Conservation (phyloP, 1,284 basidiomycete genomes). For the Apiotrichum sp. region DNA sequence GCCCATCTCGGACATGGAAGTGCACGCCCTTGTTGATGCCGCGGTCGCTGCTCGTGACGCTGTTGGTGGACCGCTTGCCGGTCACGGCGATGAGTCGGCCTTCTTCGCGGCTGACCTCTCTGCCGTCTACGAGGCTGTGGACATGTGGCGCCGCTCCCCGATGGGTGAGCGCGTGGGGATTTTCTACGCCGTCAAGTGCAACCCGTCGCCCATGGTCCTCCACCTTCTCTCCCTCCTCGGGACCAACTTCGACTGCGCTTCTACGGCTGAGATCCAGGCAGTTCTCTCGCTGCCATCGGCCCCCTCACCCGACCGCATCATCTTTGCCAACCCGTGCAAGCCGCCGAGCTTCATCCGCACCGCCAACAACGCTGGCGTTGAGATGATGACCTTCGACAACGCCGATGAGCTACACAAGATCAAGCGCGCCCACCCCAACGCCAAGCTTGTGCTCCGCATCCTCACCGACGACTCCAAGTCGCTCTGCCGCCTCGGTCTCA, state of each 20-base stretch:
- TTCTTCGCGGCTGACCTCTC: slow-evolving; percentile 95
- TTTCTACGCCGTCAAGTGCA: slow-evolving; percentile 96
- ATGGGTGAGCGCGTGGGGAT: slow-evolving; percentile 71
- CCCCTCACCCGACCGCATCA: slow-evolving; percentile 59
- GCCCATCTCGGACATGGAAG: slow-evolving; percentile 24
- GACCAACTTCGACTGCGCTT: slow-evolving; percentile 97
- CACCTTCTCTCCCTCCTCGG: slow-evolving; percentile 84
- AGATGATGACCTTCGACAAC: slow-evolving; percentile 98
- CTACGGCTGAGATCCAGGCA: slow-evolving; percentile 82
- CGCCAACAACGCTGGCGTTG: slow-evolving; percentile 70
- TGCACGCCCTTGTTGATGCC: slow-evolving; percentile 35
- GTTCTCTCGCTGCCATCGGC: slow-evolving; percentile 66
- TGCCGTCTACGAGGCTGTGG: slow-evolving; percentile 77
- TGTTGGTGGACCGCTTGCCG: slow-evolving; percentile 13
- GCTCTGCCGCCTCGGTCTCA: slow-evolving; percentile 86
- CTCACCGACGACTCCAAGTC: slow-evolving; percentile 95
- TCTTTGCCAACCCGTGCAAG: slow-evolving; percentile 99
- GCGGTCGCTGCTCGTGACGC: slow-evolving; percentile 23
- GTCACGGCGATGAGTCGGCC: slow-evolving; percentile 62
- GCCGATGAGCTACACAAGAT: slow-evolving; percentile 96
- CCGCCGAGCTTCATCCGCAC: slow-evolving; percentile 86
- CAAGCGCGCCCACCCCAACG: slow-evolving; percentile 69
- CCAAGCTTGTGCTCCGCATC: slow-evolving; percentile 88
- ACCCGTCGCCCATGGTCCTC: slow-evolving; percentile 91
- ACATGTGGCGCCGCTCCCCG: slow-evolving; percentile 73